Conservation (phyloP, 305 asterid species). For the Fraxinus ornus region DNA sequence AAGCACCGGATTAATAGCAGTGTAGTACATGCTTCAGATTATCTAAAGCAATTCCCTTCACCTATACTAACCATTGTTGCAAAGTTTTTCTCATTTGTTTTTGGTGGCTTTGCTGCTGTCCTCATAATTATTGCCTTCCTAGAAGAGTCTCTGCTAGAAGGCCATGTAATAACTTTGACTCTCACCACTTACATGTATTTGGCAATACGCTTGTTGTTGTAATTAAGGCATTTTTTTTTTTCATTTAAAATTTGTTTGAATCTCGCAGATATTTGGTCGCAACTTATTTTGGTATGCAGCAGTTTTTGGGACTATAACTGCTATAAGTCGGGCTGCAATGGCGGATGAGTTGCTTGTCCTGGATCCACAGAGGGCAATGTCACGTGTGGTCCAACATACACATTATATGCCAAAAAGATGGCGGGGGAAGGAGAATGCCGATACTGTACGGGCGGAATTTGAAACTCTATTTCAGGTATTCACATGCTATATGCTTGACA, state of each 20-base stretch:
- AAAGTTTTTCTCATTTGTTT: slow-evolving; percentile 90
- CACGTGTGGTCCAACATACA: slow-evolving; percentile 79
- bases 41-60: slow-evolving; percentile 56
- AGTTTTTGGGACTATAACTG: slow-evolving; percentile 95
- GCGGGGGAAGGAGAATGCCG: slow-evolving; percentile 92
- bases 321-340: slow-evolving; percentile 87
- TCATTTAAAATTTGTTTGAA: slow-evolving; percentile 17
- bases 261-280: slow-evolving; percentile 86
- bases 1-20: slow-evolving; percentile 52
- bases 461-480: slow-evolving; percentile 94
- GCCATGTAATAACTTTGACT: slow-evolving; percentile 67
- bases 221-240: not conserved
- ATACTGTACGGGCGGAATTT: slow-evolving; percentile 66
- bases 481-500: not conserved
- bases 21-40: slow-evolving; percentile 41
- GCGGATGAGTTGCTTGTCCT: slow-evolving; percentile 77
- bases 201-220: not conserved
- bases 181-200: slow-evolving; percentile 3
- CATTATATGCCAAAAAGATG: slow-evolving; percentile 97
- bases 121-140: slow-evolving; percentile 93
- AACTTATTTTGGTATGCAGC: slow-evolving; percentile 98
- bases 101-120: slow-evolving; percentile 98
- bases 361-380: slow-evolving; percentile 83
- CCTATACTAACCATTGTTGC: slow-evolving; percentile 44
- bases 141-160: slow-evolving; percentile 96